Conservation (phyloP, 2,329 filamentous ascomycete species). For the Cercospora zeina region DNA sequence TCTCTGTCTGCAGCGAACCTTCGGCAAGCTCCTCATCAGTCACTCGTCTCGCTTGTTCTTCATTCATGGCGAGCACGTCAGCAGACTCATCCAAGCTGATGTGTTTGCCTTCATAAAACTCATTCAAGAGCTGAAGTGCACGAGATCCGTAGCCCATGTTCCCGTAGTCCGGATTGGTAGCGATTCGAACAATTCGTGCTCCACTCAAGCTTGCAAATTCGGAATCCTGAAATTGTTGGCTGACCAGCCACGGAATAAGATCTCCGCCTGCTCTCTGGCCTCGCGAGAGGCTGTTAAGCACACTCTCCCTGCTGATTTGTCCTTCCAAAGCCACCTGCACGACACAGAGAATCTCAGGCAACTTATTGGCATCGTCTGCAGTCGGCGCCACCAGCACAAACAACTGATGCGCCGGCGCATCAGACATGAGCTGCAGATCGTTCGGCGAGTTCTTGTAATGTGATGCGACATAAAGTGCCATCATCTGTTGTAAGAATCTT, state of each 20-base stretch:
- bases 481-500: conserved; percentile 97
- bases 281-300: conserved; percentile 83
- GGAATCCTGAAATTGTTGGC: conserved; percentile 96
- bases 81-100: conserved; percentile 75
- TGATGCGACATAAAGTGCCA: conserved; percentile 92
- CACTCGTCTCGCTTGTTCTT: conserved; percentile 67
- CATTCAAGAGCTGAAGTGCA: conserved; percentile 79
- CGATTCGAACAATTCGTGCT: conserved; percentile 87
- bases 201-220: conserved; percentile 93
- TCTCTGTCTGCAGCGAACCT: conserved; percentile 76
- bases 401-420: conserved; percentile 93
- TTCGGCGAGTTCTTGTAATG: conserved; percentile 99
- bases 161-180: conserved; percentile 90
- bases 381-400: conserved; percentile 91
- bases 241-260: conserved; percentile 95
- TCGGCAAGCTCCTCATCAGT: conserved; percentile 79
- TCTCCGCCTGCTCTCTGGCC: conserved; percentile 89
- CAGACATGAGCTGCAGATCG: conserved; percentile 97
- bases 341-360: conserved; percentile 92
- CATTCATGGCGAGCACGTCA: conserved; percentile 45
- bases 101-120: conserved; percentile 96
- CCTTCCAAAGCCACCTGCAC: conserved; percentile 94
- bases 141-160: conserved; percentile 91
- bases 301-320: conserved; percentile 88
- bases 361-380: conserved; percentile 69